Conservation (phyloP, 2,329 filamentous ascomycete species). For the Fonsecaea monophora region DNA sequence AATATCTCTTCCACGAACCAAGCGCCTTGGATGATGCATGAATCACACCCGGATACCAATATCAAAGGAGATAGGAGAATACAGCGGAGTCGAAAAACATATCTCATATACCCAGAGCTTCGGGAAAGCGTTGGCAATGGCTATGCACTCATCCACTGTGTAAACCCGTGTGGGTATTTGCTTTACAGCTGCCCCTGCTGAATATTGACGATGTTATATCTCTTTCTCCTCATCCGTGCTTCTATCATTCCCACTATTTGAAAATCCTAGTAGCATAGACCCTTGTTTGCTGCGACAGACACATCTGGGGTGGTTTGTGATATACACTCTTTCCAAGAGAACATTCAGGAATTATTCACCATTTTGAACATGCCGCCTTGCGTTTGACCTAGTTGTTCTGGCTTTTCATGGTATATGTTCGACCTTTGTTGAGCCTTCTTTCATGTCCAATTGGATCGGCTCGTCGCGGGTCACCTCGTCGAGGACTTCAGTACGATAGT, state of each 20-base stretch:
- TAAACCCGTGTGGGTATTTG: background rate
- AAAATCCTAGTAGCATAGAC: background rate
- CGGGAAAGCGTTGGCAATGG: no score
- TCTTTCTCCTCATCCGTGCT: background rate
- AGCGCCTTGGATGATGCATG: background rate
- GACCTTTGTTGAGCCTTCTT: background rate
- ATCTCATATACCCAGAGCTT: no score
- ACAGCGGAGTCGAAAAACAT: no score
- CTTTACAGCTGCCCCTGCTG: background rate
- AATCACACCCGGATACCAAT: background rate
- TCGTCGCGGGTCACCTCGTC: conserved; percentile 5
- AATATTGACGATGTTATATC: background rate
- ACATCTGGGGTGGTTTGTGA: background rate
- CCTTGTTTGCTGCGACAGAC: background rate
- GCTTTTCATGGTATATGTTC: background rate
- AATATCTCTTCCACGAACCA: no score
- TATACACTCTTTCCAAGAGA: background rate
- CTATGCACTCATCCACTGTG: background rate
- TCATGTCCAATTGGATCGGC: background rate
- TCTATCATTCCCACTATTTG: background rate
- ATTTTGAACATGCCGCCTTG: background rate
- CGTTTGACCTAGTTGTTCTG: background rate
- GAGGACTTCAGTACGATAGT: conserved; percentile 14
- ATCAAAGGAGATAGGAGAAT: no score
- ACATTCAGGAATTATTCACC: background rate